phyloP scores from a whole-genome alignment of 1,284 basidiomycete genomes.

The Farysia itapuensis region DNA sequence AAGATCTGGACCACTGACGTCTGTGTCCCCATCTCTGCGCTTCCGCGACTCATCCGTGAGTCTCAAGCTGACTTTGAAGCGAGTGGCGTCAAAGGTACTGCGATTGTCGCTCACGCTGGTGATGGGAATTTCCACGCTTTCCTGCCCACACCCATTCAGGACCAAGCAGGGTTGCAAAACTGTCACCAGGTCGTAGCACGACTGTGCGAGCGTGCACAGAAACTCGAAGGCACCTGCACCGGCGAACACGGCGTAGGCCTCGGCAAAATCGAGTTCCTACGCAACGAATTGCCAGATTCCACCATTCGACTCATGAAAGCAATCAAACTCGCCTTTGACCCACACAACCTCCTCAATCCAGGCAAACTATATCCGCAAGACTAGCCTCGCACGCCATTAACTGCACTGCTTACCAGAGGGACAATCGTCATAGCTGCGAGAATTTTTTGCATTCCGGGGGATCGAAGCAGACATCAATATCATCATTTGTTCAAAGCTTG shows the following conservation, averaged over 20 bases:
- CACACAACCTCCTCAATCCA: slow-evolving; percentile 48
- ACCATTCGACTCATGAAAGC: slow-evolving; percentile 43
- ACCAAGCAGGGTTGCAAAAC: slow-evolving; percentile 36
- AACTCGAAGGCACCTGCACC: slow-evolving; percentile 63
- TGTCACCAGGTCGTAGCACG: slow-evolving; percentile 62
- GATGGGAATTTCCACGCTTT: slow-evolving; percentile 68
- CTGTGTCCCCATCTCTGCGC: slow-evolving; percentile 73
- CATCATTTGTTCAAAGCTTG: too few relatives aligned
- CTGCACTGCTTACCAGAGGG: too few relatives aligned
- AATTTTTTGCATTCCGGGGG: too few relatives aligned
- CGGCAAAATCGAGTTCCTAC: slow-evolving; percentile 45
- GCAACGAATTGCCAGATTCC: slow-evolving; percentile 40
- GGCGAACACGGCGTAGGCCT: slow-evolving; percentile 56
- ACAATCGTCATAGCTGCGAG: too few relatives aligned
- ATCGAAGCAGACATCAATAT: too few relatives aligned
- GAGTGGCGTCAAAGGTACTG: slow-evolving; percentile 55
- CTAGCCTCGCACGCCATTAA: too few relatives aligned
- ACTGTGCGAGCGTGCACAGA: slow-evolving; percentile 63
- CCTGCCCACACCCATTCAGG: slow-evolving; percentile 37
- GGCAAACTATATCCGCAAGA: slow-evolving; percentile 47
- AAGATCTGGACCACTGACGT: slow-evolving; percentile 76
- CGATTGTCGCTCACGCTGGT: slow-evolving; percentile 78
- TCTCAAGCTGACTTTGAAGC: slow-evolving; percentile 30
- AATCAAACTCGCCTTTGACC: slow-evolving; percentile 47
- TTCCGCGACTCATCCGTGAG: slow-evolving; percentile 70